phyloP scores from a whole-genome alignment of 139 green algal species.

The Picochlorum sp. region DNA sequence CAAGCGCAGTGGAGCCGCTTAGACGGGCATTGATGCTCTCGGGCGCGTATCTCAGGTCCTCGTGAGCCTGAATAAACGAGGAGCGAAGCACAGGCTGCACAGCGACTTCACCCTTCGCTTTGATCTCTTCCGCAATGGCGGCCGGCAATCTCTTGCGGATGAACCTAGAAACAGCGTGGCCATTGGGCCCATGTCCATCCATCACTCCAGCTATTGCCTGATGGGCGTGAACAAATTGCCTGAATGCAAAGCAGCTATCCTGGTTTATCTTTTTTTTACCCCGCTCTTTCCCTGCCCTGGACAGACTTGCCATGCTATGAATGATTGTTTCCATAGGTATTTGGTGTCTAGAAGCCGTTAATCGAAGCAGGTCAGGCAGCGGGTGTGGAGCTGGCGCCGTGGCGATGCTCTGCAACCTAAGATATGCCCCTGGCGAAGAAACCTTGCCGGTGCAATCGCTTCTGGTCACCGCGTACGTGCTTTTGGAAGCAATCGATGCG shows the following conservation, averaged over 20 bases:
- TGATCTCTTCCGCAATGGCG: constrained; percentile 59
- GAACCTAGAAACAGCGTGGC: constrained; percentile 64
- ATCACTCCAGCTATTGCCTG: constrained; percentile 72
- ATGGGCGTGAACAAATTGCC: constrained; percentile 65
- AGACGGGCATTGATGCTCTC: constrained; percentile 63
- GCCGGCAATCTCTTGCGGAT: constrained; percentile 69
- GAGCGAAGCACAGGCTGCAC: background rate
- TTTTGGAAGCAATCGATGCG: background rate
- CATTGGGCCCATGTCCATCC: constrained; percentile 78
- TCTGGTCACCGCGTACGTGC: background rate
- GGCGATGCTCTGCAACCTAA: constrained; percentile 13
- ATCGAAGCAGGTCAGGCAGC: constrained; percentile 5
- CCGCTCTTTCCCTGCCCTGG: constrained; percentile 59
- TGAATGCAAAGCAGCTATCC: constrained; percentile 78
- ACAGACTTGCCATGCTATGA: constrained; percentile 62
- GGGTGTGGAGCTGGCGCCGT: constrained; percentile 7
- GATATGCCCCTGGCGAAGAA: constrained; percentile 6
- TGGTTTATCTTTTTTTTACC: constrained; percentile 83
- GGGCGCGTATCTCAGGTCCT: constrained; percentile 27
- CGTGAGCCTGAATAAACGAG: constrained; percentile 59
- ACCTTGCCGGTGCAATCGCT: background rate
- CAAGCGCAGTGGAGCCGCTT: constrained; percentile 71
- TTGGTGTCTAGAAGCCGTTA: background rate
- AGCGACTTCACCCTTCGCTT: constrained; percentile 22
- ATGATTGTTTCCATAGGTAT: constrained; percentile 22